Evolutionary conservation across 2,329 filamentous ascomycete genomes (phyloP).

Genomic region (Diatrype stigma): DNA sequence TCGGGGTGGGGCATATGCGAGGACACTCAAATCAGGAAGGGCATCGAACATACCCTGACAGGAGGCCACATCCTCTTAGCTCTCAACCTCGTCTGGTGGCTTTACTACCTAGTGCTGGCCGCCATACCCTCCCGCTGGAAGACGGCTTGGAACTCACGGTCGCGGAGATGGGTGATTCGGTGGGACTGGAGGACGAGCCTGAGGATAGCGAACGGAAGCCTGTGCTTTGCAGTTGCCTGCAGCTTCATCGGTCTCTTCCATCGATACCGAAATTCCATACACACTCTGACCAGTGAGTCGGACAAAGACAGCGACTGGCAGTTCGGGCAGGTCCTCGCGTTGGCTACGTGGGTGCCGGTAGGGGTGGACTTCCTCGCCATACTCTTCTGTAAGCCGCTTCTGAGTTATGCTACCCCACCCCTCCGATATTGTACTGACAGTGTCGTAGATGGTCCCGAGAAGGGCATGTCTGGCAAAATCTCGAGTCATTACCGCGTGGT

Average conservation of each 20-base stretch:
- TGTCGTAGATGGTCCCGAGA: conserved; percentile 5
- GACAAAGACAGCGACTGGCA: conserved; percentile 24
- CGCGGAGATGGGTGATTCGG: not conserved
- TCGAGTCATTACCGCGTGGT: not conserved
- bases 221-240: conserved; percentile 24
- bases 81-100: conserved; percentile 11
- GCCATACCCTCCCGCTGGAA: not conserved
- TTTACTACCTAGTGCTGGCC: conserved; percentile 8
- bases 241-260: conserved; percentile 23
- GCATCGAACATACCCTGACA: conserved; percentile 2
- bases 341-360: conserved; percentile 27
- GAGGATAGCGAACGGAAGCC: conserved; percentile 8
- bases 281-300: conserved; percentile 7
- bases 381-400: conserved; percentile 20
- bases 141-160: not conserved
- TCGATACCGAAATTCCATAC: conserved; percentile 15
- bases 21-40: conserved; percentile 2
- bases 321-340: conserved; percentile 27
- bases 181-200: conserved; percentile 3
- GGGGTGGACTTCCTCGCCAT: conserved; percentile 22
- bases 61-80: conserved; percentile 9
- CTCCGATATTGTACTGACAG: not conserved
- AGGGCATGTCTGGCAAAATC: not conserved
- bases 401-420: not conserved
- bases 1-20: conserved; percentile 2